A percentile compares a stretch with the other conserved stretches of the same genome.
These are phyloP conservation scores for Chamaecyparis obtusa DNA, from an alignment of 75 land plant genomes.

Conservation along the genomic window DNA sequence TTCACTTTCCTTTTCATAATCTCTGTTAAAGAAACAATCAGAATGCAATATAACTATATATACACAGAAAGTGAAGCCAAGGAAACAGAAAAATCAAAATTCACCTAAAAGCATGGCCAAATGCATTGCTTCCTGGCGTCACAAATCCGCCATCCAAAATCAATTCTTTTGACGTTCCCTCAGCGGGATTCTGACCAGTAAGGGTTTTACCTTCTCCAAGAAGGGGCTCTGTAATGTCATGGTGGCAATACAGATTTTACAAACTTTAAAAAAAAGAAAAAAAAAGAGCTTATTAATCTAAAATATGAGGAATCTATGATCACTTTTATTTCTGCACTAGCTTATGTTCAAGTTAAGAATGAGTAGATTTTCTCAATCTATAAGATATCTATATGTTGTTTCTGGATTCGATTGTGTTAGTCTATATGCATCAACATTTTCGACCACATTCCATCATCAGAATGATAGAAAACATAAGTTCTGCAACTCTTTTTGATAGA, in stretches of 20 bases:
- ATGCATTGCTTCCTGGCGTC: slow-evolving; percentile 57
- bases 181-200: background rate
- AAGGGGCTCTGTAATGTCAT: background rate
- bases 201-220: background rate
- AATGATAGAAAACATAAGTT: too few species aligned
- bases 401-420: too few species aligned
- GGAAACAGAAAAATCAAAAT: background rate
- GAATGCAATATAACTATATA: background rate
- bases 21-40: slow-evolving; percentile 25
- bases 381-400: too few species aligned
- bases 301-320: too few species aligned
- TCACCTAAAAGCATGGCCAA: slow-evolving; percentile 66
- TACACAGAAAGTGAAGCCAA: background rate
- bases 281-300: too few species aligned
- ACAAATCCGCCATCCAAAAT: slow-evolving; percentile 52
- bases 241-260: background rate
- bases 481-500: too few species aligned
- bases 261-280: background rate
- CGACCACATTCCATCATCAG: too few species aligned
- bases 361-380: too few species aligned
- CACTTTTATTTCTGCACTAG: too few species aligned
- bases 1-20: slow-evolving; percentile 57
- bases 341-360: too few species aligned
- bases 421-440: too few species aligned
- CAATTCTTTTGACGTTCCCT: slow-evolving; percentile 10